Evolutionary conservation across 495 filamentous ascomycete species (phyloP).

Genomic region (Peziza echinospora): DNA sequence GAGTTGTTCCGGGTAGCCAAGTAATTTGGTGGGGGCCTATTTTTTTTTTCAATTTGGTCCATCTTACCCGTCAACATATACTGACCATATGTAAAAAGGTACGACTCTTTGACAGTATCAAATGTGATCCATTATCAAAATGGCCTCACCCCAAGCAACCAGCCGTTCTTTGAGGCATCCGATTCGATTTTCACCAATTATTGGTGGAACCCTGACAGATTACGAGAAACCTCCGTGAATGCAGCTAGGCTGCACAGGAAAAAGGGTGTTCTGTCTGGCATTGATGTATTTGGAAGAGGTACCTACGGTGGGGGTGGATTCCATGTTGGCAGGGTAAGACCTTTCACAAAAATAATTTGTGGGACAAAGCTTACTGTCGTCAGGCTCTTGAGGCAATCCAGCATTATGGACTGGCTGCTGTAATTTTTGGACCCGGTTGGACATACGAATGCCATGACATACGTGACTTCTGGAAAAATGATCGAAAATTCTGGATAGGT

Average conservation of each 20-base stretch:
- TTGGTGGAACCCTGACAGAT: constrained; percentile 19
- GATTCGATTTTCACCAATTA: constrained; percentile 25
- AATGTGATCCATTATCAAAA: constrained; percentile 26
- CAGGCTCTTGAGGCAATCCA: constrained; percentile 20
- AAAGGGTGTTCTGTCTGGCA: constrained; percentile 20
- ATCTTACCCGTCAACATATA: too few relatives aligned
- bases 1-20: constrained; percentile 12
- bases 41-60: too few relatives aligned
- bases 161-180: constrained; percentile 17
- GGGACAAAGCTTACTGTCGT: too few relatives aligned
- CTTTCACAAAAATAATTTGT: too few relatives aligned
- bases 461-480: constrained; percentile 16
- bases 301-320: constrained; percentile 11
- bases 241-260: constrained; percentile 9
- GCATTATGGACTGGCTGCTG: constrained; percentile 18
- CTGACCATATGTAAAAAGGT: constrained; percentile 18
- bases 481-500: constrained; percentile 23
- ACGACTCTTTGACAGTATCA: constrained; percentile 23
- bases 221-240: constrained; percentile 12
- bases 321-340: constrained; percentile 1
- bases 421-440: constrained; percentile 27
- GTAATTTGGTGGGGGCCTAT: constrained; percentile 17
- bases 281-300: constrained; percentile 21
- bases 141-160: constrained; percentile 21
- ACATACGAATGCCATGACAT: constrained; percentile 24